phyloP scores from a whole-genome alignment of 1,139 yeast species.

The Hemisphaericaspora lyxosophila region DNA sequence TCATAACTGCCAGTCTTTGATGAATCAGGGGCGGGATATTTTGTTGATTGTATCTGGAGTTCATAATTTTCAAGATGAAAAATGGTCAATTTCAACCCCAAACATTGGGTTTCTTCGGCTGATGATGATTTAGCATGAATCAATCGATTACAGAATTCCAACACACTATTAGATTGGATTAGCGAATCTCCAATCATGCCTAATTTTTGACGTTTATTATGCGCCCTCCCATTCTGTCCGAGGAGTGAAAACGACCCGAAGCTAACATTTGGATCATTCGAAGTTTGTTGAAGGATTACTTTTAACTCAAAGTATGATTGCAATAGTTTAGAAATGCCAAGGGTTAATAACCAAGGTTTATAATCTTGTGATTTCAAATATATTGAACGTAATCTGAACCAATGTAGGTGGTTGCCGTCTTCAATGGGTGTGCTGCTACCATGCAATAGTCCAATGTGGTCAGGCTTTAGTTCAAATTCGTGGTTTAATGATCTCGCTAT shows the following conservation, averaged over 20 bases:
- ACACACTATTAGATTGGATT: conserved; percentile 14
- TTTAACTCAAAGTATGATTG: conserved; percentile 26
- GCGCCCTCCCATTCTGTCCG: neutral
- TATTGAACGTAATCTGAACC: conserved; percentile 32
- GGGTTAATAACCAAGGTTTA: conserved; percentile 33
- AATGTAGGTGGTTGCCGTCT: conserved; percentile 14
- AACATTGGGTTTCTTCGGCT: conserved; percentile 17
- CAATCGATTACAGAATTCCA: conserved; percentile 23
- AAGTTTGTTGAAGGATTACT: conserved; percentile 5
- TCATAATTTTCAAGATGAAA: conserved; percentile 22
- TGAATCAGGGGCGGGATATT: neutral
- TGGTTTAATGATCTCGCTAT: conserved; percentile 17
- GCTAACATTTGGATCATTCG: conserved; percentile 6
- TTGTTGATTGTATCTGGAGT: neutral
- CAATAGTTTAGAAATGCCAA: conserved; percentile 31
- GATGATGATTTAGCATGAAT: conserved; percentile 20
- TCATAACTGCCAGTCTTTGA: conserved; percentile 4
- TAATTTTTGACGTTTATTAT: conserved; percentile 21
- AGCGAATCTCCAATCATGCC: conserved; percentile 21
- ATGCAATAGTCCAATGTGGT: conserved; percentile 21
- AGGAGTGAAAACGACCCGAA: conserved; percentile 2
- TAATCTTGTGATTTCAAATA: conserved; percentile 20
- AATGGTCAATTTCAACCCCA: conserved; percentile 31
- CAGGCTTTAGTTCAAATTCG: conserved; percentile 18
- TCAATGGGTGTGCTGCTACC: neutral